Percentiles rank a stretch among this genome's conserved stretches.
Conservation (phyloP, 805 yeast genomes). For the Lachancea mirantina region DNA sequence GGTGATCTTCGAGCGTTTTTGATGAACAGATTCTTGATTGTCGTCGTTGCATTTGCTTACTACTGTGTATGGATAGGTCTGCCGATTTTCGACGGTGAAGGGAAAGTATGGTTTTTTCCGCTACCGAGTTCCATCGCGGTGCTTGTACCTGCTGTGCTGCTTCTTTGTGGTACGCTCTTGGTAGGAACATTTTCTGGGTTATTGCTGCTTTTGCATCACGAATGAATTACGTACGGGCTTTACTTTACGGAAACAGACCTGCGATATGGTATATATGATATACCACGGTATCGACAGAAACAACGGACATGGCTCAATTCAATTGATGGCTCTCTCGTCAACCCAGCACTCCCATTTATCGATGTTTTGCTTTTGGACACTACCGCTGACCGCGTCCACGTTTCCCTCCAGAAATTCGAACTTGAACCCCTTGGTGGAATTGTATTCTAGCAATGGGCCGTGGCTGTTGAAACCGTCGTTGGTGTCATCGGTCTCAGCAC, state of each 20-base stretch:
- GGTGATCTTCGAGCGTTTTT: not conserved
- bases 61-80: conserved; percentile 27
- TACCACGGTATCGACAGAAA: not conserved
- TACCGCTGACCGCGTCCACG: conserved; percentile 65
- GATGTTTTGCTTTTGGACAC: conserved; percentile 50
- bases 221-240: no score
- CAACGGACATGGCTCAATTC: conserved; percentile 1
- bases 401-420: conserved; percentile 69
- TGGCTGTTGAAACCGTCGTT: conserved; percentile 23
- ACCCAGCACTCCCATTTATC: conserved; percentile 73
- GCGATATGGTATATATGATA: no score
- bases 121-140: conserved; percentile 27
- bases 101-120: conserved; percentile 19
- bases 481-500: conserved; percentile 20
- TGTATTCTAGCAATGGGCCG: conserved; percentile 8
- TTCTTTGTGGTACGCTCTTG: conserved; percentile 21
- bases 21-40: conserved; percentile 23
- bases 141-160: conserved; percentile 24
- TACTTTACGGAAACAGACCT: conserved; percentile 1
- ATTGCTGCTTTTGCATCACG: no score
- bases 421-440: conserved; percentile 38
- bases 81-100: conserved; percentile 27
- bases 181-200: conserved; percentile 26
- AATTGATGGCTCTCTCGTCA: conserved; percentile 62
- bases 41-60: conserved; percentile 18